Conservation (phyloP, 179 eudicot species). For the Silene noctiflora region DNA sequence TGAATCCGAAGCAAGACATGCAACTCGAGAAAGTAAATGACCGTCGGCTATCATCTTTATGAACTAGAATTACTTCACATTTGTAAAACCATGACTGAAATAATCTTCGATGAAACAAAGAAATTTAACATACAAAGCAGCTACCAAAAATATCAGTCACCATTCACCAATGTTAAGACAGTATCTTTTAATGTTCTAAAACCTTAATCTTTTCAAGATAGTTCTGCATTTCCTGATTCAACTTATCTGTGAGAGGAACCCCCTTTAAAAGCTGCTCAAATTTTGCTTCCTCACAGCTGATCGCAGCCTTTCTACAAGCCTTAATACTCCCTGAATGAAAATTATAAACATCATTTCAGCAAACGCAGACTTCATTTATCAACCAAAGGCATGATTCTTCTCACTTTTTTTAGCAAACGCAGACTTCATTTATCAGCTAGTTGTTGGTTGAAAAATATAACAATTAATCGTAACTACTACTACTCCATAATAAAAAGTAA, state of each 20-base stretch:
- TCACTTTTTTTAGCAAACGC: background rate
- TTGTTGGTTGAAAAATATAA: no score
- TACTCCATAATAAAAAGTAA: no score
- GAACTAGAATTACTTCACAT: background rate
- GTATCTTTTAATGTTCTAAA: constrained; percentile 43
- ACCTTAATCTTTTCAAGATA: constrained; percentile 63
- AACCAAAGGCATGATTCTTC: background rate
- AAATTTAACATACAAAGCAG: background rate
- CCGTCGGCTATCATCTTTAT: no score
- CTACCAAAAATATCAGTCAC: background rate
- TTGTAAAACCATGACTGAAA: background rate
- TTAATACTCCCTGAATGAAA: constrained; percentile 58
- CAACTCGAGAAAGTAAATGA: no score
- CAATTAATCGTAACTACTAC: no score
- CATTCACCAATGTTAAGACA: background rate
- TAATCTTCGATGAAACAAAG: background rate
- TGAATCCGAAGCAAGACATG: background rate
- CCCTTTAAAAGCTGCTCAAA: constrained; percentile 66
- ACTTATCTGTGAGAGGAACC: constrained; percentile 39
- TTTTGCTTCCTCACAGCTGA: constrained; percentile 75
- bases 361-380: background rate
- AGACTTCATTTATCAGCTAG: no score
- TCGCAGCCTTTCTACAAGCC: constrained; percentile 79
- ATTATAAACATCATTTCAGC: background rate
- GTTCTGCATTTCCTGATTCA: constrained; percentile 61